Evolutionary conservation across 257 asterid species (phyloP).

Genomic region (Ocimum tenuiflorum): DNA sequence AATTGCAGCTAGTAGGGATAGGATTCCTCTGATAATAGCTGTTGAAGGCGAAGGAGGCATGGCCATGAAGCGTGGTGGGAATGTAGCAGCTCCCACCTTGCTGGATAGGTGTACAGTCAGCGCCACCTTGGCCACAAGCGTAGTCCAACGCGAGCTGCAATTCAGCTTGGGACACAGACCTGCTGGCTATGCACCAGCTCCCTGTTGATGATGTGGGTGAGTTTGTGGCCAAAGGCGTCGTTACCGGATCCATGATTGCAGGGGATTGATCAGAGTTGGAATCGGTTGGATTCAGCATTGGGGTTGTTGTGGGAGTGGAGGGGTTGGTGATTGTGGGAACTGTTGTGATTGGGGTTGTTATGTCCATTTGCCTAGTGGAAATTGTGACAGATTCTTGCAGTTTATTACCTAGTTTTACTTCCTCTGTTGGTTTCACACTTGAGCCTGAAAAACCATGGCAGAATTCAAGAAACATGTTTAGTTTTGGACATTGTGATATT

Average conservation of each 20-base stretch:
- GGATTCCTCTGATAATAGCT: too few species aligned
- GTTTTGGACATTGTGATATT: too few species aligned
- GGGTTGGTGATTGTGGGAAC: slow-evolving; percentile 50
- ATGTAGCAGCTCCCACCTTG: too few species aligned
- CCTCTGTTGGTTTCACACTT: slow-evolving; percentile 17
- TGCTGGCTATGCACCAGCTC: too few species aligned
- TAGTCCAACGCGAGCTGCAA: too few species aligned
- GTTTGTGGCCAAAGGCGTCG: slow-evolving; percentile 38
- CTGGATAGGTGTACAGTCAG: too few species aligned
- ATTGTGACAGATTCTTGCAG: slow-evolving; percentile 12
- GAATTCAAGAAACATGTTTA: neutral
- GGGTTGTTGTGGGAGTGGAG: slow-evolving; percentile 31
- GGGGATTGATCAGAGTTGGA: slow-evolving; percentile 43
- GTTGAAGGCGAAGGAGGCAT: too few species aligned
- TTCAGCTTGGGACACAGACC: too few species aligned
- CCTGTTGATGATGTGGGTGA: slow-evolving; percentile 22
- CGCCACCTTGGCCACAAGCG: too few species aligned
- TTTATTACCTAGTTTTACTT: neutral
- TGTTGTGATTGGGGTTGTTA: slow-evolving; percentile 58
- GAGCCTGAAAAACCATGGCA: slow-evolving; percentile 15
- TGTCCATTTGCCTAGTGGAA: slow-evolving; percentile 30
- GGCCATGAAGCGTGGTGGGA: too few species aligned
- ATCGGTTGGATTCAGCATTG: slow-evolving; percentile 40
- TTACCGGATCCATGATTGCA: slow-evolving; percentile 30
- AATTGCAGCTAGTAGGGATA: too few species aligned